phyloP scores from a whole-genome alignment of 2,329 filamentous ascomycete genomes.

The Pseudopithomyces maydicus region DNA sequence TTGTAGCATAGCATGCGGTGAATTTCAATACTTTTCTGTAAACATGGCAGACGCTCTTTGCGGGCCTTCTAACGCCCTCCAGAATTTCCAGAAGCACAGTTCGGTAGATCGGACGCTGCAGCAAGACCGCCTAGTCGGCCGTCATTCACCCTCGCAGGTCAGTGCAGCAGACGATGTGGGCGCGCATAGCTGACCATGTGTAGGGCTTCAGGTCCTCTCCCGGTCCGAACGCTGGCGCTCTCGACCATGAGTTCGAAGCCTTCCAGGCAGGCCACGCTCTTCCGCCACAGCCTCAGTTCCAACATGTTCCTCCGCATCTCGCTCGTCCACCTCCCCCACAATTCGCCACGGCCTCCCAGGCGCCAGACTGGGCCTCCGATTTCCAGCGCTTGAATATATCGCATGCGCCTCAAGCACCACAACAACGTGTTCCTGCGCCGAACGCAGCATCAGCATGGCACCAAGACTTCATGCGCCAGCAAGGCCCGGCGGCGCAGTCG shows the following conservation, averaged over 20 bases:
- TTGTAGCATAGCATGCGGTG: constrained; percentile 24
- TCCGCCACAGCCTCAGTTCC: constrained; percentile 46
- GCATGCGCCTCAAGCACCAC: constrained; percentile 53
- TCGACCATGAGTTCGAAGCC: constrained; percentile 72
- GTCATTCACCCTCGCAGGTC: constrained; percentile 62
- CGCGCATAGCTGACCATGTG: constrained; percentile 19
- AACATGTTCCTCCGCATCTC: constrained; percentile 41
- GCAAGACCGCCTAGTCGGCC: constrained; percentile 69
- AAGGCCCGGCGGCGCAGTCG: constrained; percentile 39
- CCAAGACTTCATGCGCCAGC: constrained; percentile 60
- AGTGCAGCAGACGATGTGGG: constrained; percentile 15
- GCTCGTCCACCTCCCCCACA: constrained; percentile 44
- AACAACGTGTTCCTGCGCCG: constrained; percentile 46
- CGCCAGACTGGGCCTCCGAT: constrained; percentile 55
- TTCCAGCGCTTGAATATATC: constrained; percentile 55
- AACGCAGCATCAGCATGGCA: constrained; percentile 58
- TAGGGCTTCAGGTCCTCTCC: constrained; percentile 67
- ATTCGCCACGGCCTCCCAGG: constrained; percentile 37
- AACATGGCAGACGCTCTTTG: constrained; percentile 72
- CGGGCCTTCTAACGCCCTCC: constrained; percentile 75
- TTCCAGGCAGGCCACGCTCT: constrained; percentile 62
- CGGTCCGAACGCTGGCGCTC: constrained; percentile 57
- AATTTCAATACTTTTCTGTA: constrained; percentile 15
- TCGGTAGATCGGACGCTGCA: constrained; percentile 72
- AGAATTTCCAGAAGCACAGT: constrained; percentile 73